Evolutionary conservation across 1,284 basidiomycete species (phyloP), one percentile per base, ranked within the genome.

Genomic region (Limonomyces culmigenus): DNA sequence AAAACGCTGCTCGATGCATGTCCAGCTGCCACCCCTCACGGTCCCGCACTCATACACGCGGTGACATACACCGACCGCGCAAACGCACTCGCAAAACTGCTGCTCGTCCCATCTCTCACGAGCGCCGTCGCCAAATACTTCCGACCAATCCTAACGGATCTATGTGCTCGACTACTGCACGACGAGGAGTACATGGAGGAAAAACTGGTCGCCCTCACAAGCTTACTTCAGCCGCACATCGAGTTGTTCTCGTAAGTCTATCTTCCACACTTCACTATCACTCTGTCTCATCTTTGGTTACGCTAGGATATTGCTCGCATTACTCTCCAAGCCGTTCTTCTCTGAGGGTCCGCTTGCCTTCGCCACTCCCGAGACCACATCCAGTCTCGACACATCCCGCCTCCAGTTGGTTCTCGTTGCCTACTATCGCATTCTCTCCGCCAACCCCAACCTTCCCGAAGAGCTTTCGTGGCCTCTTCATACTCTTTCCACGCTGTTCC

Each of bases 341-440:
- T 45, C 50, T 37, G 51, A 62, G n/a, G 79, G 83, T 1, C 75
- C 73, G 1, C 49, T 86, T 5, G 47, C 54, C 4, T 63, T 63
- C 43, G 44, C 51, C n/a, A n/a, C n/a, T n/a, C n/a, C n/a, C n/a
- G n/a, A n/a, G n/a, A n/a, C n/a, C n/a, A n/a, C n/a, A n/a, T n/a
- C n/a, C n/a, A n/a, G n/a, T n/a, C n/a, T n/a, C n/a, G n/a, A n/a
- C n/a, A n/a, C 52, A 2, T 46, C 48, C 10, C 60, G 63, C 13
- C 54, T 86, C 3, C 83, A 89, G 27, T 58, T 62, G 18, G 53
- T 81, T 0, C 67, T 93, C 12, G 63, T 92, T 30, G 70, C 80
- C 1, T 85, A 88, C 49, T 83, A 81, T 47, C 77, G 88, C 27
- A 65, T 92, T 30, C 61, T 89, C 11, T 64, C 67, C 44, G 72